Evolutionary conservation across 2,329 filamentous ascomycete species (phyloP).

Genomic region (Corynespora cassiicola): DNA sequence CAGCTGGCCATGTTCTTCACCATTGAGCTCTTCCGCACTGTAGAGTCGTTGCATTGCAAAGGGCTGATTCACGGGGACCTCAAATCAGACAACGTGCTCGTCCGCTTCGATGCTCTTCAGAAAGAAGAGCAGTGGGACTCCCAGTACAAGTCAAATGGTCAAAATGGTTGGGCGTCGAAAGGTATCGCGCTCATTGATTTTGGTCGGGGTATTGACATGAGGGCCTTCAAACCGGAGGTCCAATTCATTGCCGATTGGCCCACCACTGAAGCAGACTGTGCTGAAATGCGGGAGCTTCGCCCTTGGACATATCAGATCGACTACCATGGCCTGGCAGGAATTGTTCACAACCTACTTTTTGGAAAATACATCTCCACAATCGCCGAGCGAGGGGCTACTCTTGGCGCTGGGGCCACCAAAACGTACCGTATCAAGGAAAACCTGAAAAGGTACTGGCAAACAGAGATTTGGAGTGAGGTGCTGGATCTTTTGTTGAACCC

Average conservation of each 20-base stretch:
- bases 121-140: slow-evolving; percentile 58
- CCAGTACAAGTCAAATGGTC: slow-evolving; percentile 76
- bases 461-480: slow-evolving; percentile 82
- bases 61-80: slow-evolving; percentile 89
- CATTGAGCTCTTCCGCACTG: slow-evolving; percentile 86
- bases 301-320: slow-evolving; percentile 99
- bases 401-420: slow-evolving; percentile 65
- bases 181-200: slow-evolving; percentile 93
- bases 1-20: slow-evolving; percentile 93
- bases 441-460: slow-evolving; percentile 96
- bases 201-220: slow-evolving; percentile 93
- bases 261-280: slow-evolving; percentile 83
- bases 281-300: slow-evolving; percentile 91
- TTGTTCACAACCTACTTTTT: slow-evolving; percentile 87
- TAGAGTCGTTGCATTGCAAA: slow-evolving; percentile 83
- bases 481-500: slow-evolving; percentile 91
- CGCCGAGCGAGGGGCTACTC: slow-evolving; percentile 55
- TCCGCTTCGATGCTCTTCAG: slow-evolving; percentile 72
- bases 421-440: slow-evolving; percentile 81
- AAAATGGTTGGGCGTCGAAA: slow-evolving; percentile 78
- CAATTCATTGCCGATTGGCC: slow-evolving; percentile 97
- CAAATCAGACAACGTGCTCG: slow-evolving; percentile 93
- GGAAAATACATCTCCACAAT: slow-evolving; percentile 91
- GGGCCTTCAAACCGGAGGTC: slow-evolving; percentile 75
- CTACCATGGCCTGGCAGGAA: slow-evolving; percentile 90